Evolutionary conservation across 2,329 filamentous ascomycete species (phyloP), one percentile per base, ranked within the genome.

Genomic region (Taxawa tesnikishii): DNA sequence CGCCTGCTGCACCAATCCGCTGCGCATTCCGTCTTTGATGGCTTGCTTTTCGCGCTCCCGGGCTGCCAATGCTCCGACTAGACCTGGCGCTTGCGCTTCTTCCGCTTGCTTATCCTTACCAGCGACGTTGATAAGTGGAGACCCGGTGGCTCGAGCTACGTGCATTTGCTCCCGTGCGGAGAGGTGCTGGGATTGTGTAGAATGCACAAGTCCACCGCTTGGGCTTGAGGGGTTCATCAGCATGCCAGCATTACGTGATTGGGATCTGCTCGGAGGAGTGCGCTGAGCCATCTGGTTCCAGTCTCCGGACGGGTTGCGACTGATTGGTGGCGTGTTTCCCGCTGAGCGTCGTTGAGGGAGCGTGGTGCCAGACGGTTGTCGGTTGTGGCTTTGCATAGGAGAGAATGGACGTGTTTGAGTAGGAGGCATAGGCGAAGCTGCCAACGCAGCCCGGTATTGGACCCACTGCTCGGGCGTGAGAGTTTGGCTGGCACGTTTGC

Each of bases 91-190:
- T 17, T 34, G 26, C 18, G 40, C 34, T 38, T 67, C 68, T 5
- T 47, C 36, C 12, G 44, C 41, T 40, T 62, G 62, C 15, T 38
- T 26, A 21, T 47, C 38, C 24, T 43, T 44, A 8, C 26, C 28
- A 21, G 38, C 32, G 50, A 92, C 62, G 37, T 71, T 75, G 44
- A 92, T 70, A 30, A 93, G 62, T 0, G 85, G 81, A 0, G 75
- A 76, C 1, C 82, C 81, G 1, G 84, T 93, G 44, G 83, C 67
- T 23, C 81, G 74, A 7, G 85, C 82, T n/a, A 93, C 70, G 43
- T 92, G 79, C 56, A 92, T 83, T 52, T 92, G 85, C 54, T 94
- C 85, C 11, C 80, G 74, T 12, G 85, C 85, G 13, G 82, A 85
- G n/a, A 94, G 65, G 36, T 78, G 71, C 0, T 62, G 58, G 6